Percentiles rank a stretch among this genome's conserved stretches.
Evolutionary conservation across 1,284 basidiomycete genomes (phyloP).

Genomic region (Irpex rosettiformis): DNA sequence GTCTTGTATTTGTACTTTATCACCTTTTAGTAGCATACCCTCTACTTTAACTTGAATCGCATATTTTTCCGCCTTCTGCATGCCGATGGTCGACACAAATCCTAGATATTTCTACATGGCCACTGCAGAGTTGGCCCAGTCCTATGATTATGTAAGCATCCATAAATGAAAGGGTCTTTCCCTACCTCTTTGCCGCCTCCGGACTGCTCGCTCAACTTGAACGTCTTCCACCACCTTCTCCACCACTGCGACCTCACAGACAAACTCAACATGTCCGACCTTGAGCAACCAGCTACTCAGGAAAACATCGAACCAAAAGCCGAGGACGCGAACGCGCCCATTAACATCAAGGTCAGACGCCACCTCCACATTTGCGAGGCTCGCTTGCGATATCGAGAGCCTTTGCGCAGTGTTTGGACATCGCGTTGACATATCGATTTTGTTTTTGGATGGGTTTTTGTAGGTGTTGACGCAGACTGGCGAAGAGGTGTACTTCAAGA

Average conservation of each 20-base stretch:
- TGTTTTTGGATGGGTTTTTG: background rate
- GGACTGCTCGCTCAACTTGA: background rate
- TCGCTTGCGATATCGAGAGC: background rate
- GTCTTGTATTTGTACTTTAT: background rate
- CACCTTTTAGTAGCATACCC: background rate
- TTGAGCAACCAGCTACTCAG: constrained; percentile 41
- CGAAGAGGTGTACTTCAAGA: constrained; percentile 97
- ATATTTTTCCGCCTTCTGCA: too few relatives aligned
- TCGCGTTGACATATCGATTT: background rate
- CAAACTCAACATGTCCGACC: constrained; percentile 59
- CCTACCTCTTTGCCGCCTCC: background rate
- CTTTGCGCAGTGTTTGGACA: background rate
- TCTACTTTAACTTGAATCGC: background rate
- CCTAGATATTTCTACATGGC: too few relatives aligned
- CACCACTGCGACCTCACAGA: background rate
- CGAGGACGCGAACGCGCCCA: constrained; percentile 63
- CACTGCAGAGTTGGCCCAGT: background rate
- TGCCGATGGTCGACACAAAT: too few relatives aligned
- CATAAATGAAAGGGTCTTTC: background rate
- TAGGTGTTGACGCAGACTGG: constrained; percentile 77
- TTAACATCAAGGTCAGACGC: constrained; percentile 74
- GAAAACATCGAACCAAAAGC: constrained; percentile 55
- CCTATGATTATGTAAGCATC: constrained; percentile 1
- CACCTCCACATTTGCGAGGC: constrained; percentile 22
- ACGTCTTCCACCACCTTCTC: background rate